Evolutionary conservation across 305 asterid genomes (phyloP), one percentile per base, ranked within the genome.

Genomic region (Solanum aculeatissimum): DNA sequence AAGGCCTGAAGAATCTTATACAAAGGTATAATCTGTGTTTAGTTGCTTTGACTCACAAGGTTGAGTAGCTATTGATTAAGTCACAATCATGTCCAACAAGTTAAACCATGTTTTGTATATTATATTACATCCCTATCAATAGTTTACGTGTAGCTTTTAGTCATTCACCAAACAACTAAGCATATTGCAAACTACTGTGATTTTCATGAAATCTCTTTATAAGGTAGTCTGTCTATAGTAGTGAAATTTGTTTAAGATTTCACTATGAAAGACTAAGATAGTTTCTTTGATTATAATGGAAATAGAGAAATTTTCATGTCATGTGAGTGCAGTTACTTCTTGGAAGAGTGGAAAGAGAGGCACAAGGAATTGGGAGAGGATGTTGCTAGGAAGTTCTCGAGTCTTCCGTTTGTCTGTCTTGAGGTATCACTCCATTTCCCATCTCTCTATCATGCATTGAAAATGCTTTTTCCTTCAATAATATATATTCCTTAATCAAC

Each of bases 291-390:
- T 25, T 49, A 16, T 75, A 49, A 75, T 27, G 82, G 63, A 75
- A 27, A 27, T 32, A 49, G 81, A 75, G 82, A 75, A 75, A 49
- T 29, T 16, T 78, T 53, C 27, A 85, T 77, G 66, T 85, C 82
- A 80, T 87, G 84, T 86, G 86, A 81, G 83, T 80, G 58, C 95
- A 96, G 99, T 75, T 96, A 93, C 91, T 89, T 96, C 87, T 89
- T 85, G 83, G 96, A 93, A 86, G 98, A 96, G 87, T 96, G 99
- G 99, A 92, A 85, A 89, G 95, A 86, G 88, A 90, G 92, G 75
- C 88, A 85, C 86, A 83, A 53, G 57, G 90, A 84, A 66, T 82
- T 75, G 21, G 89, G 87, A 38, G 89, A 87, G 75, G 91, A 91
- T 84, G 85, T 90, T 84, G 70, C 86, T 66, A 45, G 15, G 53